Evolutionary conservation across 495 filamentous ascomycete genomes (phyloP).

Genomic region (Monascus purpureus): DNA sequence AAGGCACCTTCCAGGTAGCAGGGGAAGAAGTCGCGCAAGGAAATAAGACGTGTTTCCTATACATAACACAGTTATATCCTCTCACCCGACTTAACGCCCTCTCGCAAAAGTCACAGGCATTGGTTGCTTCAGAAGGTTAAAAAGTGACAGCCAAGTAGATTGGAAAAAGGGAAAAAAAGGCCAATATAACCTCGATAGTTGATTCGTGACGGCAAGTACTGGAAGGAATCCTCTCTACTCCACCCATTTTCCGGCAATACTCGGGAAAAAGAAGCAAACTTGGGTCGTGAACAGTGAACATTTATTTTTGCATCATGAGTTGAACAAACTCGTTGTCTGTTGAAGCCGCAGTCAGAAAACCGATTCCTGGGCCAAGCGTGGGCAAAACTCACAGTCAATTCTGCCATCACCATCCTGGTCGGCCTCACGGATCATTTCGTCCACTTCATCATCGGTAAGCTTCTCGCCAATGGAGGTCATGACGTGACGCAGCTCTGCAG

Average conservation of each 20-base stretch:
- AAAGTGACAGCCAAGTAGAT: background rate
- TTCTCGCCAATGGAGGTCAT: conserved; percentile 99
- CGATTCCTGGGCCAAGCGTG: too few species aligned
- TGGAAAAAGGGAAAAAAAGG: conserved; percentile 1
- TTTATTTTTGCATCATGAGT: conserved; percentile 99
- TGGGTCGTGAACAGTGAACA: too few species aligned
- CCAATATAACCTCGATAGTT: too few species aligned
- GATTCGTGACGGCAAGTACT: conserved; percentile 11
- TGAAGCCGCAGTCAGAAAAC: background rate
- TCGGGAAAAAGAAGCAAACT: too few species aligned
- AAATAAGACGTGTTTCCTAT: too few species aligned
- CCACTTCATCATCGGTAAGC: conserved; percentile 97
- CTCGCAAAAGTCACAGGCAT: too few species aligned
- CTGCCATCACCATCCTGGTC: conserved; percentile 96
- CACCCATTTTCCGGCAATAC: conserved; percentile 5
- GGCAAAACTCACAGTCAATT: conserved; percentile 80
- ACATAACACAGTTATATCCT: too few species aligned
- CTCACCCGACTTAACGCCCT: too few species aligned
- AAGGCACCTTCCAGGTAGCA: background rate
- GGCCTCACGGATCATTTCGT: conserved; percentile 99
- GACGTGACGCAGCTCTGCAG: conserved; percentile 93
- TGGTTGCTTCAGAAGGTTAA: too few species aligned
- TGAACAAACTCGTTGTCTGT: conserved; percentile 99
- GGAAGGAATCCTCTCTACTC: conserved; percentile 6
- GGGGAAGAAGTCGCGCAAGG: background rate